A percentile compares a stretch with the other conserved stretches of the same genome.
Conservation (phyloP, 805 yeast genomes). For the Torulaspora franciscae region DNA sequence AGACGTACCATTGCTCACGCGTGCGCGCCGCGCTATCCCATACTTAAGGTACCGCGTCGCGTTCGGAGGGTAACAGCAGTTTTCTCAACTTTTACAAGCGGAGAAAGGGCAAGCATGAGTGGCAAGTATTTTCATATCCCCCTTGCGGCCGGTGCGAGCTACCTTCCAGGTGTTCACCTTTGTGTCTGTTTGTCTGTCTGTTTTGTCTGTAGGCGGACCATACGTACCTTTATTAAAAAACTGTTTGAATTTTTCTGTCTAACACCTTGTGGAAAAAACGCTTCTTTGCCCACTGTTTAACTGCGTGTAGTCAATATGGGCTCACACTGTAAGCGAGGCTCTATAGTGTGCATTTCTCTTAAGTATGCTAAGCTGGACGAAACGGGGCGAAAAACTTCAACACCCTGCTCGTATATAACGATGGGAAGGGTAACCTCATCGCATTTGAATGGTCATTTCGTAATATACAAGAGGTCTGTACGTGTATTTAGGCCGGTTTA, state of each 20-base stretch:
- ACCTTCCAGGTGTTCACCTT: not conserved
- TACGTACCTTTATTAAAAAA: conserved; percentile 6
- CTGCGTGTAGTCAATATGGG: conserved; percentile 1
- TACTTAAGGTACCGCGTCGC: conserved; percentile 5
- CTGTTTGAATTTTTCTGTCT: conserved; percentile 1
- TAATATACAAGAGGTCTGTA: no score
- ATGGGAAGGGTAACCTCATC: conserved; percentile 7
- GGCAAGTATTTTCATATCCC: not conserved
- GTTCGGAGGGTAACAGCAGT: conserved; percentile 12
- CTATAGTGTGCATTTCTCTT: conserved; percentile 3
- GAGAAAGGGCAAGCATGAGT: no score
- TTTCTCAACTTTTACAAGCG: no score
- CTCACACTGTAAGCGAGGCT: not conserved
- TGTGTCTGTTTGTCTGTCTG: conserved; percentile 1
- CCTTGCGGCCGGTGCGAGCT: not conserved
- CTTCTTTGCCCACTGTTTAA: conserved; percentile 1
- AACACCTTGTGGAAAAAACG: not conserved
- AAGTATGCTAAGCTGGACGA: conserved; percentile 10
- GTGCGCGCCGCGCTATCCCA: not conserved
- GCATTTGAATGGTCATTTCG: not conserved
- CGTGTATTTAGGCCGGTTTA: not conserved
- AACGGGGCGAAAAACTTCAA: conserved; percentile 12
- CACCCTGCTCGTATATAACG: conserved; percentile 6
- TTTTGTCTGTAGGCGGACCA: not conserved
- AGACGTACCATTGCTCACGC: not conserved